These are phyloP conservation scores for Pseudogymnoascus verrucosus DNA, from an alignment of 2,329 filamentous ascomycete genomes.

Conservation along the genomic window DNA sequence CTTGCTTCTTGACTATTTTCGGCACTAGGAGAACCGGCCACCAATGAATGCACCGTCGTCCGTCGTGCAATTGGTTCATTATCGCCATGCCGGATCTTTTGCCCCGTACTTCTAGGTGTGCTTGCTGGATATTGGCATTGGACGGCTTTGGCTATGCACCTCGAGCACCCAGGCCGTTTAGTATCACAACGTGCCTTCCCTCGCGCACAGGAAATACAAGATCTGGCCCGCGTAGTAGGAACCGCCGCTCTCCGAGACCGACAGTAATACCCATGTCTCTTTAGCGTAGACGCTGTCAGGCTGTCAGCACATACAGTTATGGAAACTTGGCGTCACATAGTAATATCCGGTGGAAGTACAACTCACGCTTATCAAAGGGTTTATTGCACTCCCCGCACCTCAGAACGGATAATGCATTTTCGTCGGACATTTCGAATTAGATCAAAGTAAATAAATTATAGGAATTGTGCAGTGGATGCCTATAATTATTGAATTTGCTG, in stretches of 20 bases:
- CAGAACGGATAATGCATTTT: constrained; percentile 23
- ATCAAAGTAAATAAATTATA: constrained; percentile 12
- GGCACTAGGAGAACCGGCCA: constrained; percentile 7
- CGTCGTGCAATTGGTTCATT: constrained; percentile 9
- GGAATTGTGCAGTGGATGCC: constrained; percentile 13
- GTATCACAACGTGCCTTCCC: constrained; percentile 34
- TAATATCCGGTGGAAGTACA: constrained; percentile 11
- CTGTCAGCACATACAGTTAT: background rate
- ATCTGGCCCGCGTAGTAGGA: constrained; percentile 23
- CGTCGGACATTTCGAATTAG: constrained; percentile 23
- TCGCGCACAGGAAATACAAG: constrained; percentile 32
- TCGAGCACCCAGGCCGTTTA: constrained; percentile 30
- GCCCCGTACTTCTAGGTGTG: constrained; percentile 10
- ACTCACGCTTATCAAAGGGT: constrained; percentile 34
- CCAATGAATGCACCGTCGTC: constrained; percentile 6
- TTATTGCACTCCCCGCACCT: constrained; percentile 34
- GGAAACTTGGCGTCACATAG: constrained; percentile 10
- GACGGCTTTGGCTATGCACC: constrained; percentile 29
- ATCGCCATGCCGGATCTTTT: constrained; percentile 12
- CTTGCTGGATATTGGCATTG: constrained; percentile 31
- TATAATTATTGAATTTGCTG: constrained; percentile 11
- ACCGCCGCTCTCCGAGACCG: constrained; percentile 29
- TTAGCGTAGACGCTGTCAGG: constrained; percentile 32
- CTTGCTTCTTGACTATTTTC: constrained; percentile 13
- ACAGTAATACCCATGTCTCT: constrained; percentile 39